Conservation (phyloP, 495 filamentous ascomycete species). For the Xylaria curta region DNA sequence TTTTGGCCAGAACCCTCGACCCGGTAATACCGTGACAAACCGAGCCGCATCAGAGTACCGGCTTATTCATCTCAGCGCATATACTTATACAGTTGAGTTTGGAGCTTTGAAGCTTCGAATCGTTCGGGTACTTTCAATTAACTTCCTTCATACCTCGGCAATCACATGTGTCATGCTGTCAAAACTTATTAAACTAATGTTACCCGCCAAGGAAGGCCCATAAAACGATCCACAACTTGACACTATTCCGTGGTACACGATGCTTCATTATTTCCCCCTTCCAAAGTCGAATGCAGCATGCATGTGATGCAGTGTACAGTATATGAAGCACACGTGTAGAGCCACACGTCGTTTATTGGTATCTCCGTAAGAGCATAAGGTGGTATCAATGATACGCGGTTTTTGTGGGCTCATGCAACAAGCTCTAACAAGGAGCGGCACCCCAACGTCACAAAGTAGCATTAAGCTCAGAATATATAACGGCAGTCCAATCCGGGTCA, state of each 20-base stretch:
- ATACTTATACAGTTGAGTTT: neutral
- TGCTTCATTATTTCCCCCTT: neutral
- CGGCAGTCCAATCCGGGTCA: neutral
- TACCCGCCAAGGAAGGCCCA: conserved; percentile 1
- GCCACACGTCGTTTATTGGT: neutral
- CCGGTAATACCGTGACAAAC: conserved; percentile 12
- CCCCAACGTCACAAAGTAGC: conserved; percentile 12
- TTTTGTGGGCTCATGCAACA: conserved; percentile 3
- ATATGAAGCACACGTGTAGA: neutral
- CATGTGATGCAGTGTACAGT: conserved; percentile 5
- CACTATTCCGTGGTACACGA: conserved; percentile 4
- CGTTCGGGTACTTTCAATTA: neutral
- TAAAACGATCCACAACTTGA: conserved; percentile 16
- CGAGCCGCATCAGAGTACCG: neutral
- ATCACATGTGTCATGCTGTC: conserved; percentile 15
- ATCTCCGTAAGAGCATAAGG: neutral
- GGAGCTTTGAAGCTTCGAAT: neutral
- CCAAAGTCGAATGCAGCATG: neutral
- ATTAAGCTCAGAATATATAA: neutral
- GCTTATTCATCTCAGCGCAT: neutral
- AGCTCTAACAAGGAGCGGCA: neutral
- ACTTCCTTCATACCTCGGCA: conserved; percentile 19
- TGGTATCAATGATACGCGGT: neutral
- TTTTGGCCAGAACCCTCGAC: neutral
- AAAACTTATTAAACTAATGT: conserved; percentile 1